A percentile compares a stretch with the other conserved stretches of the same genome.
Evolutionary conservation across 139 green algal genomes (phyloP).

Genomic region (Limnomonas spitsbergensis): DNA sequence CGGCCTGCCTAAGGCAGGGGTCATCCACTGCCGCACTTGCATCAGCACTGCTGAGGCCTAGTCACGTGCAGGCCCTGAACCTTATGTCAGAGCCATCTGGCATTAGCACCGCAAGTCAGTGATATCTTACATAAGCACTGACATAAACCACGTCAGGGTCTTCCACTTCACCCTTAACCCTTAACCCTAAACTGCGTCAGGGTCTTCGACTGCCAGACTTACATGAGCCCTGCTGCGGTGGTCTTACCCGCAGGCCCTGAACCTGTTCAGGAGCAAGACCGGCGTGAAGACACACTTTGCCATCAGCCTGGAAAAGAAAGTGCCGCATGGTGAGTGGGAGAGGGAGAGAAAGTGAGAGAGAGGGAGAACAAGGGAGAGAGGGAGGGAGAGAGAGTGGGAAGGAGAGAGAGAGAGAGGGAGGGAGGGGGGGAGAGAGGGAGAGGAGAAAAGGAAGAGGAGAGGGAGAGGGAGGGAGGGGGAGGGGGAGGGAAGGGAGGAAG

Average conservation of each 20-base stretch:
- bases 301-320: conserved; percentile 84
- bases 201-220: background rate
- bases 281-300: conserved; percentile 66
- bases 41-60: too few species aligned
- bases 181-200: background rate
- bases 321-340: conserved; percentile 76
- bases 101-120: background rate
- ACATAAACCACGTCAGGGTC: background rate
- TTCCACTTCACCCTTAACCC: background rate
- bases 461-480: conserved; percentile 85
- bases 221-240: background rate
- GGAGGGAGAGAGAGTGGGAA: conserved; percentile 88
- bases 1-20: too few species aligned
- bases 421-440: conserved; percentile 83
- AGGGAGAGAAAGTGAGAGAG: too few species aligned
- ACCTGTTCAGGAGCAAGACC: conserved; percentile 85
- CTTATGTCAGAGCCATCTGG: too few species aligned
- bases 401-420: conserved; percentile 47
- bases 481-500: conserved; percentile 36
- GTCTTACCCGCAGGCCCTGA: conserved; percentile 59
- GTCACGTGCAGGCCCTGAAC: too few species aligned
- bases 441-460: conserved; percentile 47
- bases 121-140: background rate
- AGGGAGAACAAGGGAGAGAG: too few species aligned
- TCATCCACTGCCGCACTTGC: too few species aligned